A percentile compares a stretch with the other conserved stretches of the same genome.
Conservation (phyloP, 129 eudicot species). For the Centaurea solstitialis region DNA sequence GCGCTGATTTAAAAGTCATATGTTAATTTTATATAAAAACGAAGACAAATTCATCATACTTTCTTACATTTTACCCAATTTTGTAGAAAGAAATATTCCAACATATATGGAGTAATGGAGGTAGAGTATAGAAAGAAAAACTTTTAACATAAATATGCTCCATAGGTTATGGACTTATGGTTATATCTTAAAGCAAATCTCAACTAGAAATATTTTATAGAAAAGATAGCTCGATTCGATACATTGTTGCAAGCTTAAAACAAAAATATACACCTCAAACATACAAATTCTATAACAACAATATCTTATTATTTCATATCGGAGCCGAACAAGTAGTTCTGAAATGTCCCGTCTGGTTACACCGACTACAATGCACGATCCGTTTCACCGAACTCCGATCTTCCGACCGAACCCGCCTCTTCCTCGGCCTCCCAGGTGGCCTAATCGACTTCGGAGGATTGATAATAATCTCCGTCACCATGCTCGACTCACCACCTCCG, state of each 20-base stretch:
- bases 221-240: too few relatives aligned
- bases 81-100: too few relatives aligned
- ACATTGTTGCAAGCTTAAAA: not conserved
- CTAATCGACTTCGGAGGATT: slow-evolving; percentile 71
- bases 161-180: too few relatives aligned
- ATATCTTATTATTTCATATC: slow-evolving; percentile 24
- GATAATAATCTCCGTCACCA: slow-evolving; percentile 34
- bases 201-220: not conserved
- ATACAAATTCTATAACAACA: too few relatives aligned
- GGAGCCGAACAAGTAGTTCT: slow-evolving; percentile 92
- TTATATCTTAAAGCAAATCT: too few relatives aligned
- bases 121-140: too few relatives aligned
- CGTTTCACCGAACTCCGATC: slow-evolving; percentile 62
- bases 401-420: slow-evolving; percentile 57
- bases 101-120: too few relatives aligned
- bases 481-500: slow-evolving; percentile 17
- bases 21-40: not conserved
- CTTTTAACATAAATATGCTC: too few relatives aligned
- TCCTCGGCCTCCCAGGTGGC: slow-evolving; percentile 71
- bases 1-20: not conserved
- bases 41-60: too few relatives aligned
- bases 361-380: slow-evolving; percentile 82
- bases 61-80: not conserved
- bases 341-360: slow-evolving; percentile 86
- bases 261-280: not conserved